A percentile compares a stretch with the other conserved stretches of the same genome.
phyloP scores from a whole-genome alignment of 2,329 filamentous ascomycete species.

The Tolypocladium sp. region DNA sequence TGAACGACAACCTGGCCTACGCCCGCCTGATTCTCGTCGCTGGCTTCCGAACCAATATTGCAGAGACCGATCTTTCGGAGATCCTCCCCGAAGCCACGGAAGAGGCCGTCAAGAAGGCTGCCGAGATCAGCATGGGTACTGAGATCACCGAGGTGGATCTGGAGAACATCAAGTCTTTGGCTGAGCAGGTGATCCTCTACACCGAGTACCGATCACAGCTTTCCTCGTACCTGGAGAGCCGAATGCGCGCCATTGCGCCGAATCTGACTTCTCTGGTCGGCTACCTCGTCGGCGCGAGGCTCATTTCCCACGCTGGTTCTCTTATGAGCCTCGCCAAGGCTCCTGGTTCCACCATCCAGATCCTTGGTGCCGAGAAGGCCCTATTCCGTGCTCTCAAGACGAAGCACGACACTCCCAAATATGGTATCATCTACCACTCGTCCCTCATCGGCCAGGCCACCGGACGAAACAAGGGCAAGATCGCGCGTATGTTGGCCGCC shows the following conservation, averaged over 20 bases:
- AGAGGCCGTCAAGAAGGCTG: slow-evolving; percentile 80
- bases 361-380: slow-evolving; percentile 96
- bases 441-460: slow-evolving; percentile 94
- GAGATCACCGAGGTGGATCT: slow-evolving; percentile 91
- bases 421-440: slow-evolving; percentile 88
- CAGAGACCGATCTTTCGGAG: slow-evolving; percentile 70
- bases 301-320: slow-evolving; percentile 91
- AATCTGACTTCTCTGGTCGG: slow-evolving; percentile 92
- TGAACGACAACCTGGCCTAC: slow-evolving; percentile 95
- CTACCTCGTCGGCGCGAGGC: slow-evolving; percentile 84
- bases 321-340: slow-evolving; percentile 92
- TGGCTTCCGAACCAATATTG: slow-evolving; percentile 78
- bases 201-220: slow-evolving; percentile 85
- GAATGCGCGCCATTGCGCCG: slow-evolving; percentile 94
- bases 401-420: slow-evolving; percentile 98
- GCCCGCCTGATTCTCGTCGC: slow-evolving; percentile 79
- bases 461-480: slow-evolving; percentile 98
- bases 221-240: slow-evolving; percentile 77
- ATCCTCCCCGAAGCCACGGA: slow-evolving; percentile 95
- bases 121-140: slow-evolving; percentile 96
- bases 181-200: slow-evolving; percentile 87
- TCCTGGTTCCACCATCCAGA: slow-evolving; percentile 92
- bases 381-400: slow-evolving; percentile 98
- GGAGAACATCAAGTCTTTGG: slow-evolving; percentile 83
- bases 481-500: slow-evolving; percentile 88